Conservation (phyloP, 257 asterid species). For the Solanum paucissectum region DNA sequence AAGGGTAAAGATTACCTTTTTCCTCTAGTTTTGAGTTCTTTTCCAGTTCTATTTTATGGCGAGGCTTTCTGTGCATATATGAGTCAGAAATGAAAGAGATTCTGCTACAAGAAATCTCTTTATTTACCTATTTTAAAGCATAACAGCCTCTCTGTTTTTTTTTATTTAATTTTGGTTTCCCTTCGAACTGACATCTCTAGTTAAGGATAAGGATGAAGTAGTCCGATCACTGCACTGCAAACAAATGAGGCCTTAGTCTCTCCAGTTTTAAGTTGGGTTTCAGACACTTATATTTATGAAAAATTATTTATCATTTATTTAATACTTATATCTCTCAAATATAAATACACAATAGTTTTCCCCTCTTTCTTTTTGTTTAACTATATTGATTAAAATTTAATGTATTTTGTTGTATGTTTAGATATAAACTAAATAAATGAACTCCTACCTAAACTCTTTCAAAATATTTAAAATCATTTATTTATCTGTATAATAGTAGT, state of each 20-base stretch:
- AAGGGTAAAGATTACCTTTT: neutral
- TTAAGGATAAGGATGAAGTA: no score
- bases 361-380: no score
- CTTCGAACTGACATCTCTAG: no score
- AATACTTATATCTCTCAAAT: neutral
- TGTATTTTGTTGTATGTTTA: neutral
- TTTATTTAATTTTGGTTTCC: no score
- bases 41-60: neutral
- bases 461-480: neutral
- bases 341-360: no score
- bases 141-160: neutral
- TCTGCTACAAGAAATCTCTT: neutral
- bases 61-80: neutral
- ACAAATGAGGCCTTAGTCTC: neutral
- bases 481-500: no score
- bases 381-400: no score
- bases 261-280: neutral
- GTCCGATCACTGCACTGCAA: no score
- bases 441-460: neutral
- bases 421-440: no score
- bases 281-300: neutral
- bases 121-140: neutral
- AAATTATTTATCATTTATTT: no score
- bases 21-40: neutral
- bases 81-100: neutral